Conservation (phyloP, 2,329 filamentous ascomycete genomes). For the Alternaria longipes region DNA sequence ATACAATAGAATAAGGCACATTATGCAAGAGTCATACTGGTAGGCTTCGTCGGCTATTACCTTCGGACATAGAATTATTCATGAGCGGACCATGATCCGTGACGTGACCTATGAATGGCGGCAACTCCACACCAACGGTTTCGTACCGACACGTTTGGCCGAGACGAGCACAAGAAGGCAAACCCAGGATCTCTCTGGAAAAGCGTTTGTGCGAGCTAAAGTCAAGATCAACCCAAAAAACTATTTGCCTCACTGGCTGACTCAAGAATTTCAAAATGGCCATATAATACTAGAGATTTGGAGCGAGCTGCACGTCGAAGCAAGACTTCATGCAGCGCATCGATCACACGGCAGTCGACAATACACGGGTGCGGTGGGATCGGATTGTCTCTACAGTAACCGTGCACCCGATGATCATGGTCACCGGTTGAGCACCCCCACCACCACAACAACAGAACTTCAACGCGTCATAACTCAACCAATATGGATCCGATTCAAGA, state of each 20-base stretch:
- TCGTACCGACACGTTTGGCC: not conserved
- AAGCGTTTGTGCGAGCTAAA: not conserved
- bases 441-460: no score
- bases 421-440: no score
- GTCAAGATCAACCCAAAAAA: not conserved
- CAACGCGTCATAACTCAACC: no score
- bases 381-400: conserved; percentile 2
- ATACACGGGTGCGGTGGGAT: conserved; percentile 3
- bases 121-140: not conserved
- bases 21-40: not conserved
- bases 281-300: not conserved
- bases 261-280: not conserved
- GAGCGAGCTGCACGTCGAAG: not conserved
- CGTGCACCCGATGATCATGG: no score
- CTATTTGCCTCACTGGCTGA: not conserved
- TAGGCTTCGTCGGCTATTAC: not conserved
- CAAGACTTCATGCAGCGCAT: conserved; percentile 4
- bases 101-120: not conserved
- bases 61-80: not conserved
- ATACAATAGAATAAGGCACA: not conserved
- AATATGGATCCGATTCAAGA: no score
- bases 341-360: not conserved
- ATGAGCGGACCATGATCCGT: not conserved
- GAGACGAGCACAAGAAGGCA: not conserved
- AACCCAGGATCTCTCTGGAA: not conserved